These are phyloP conservation scores for Fomitopsis betulina DNA, from an alignment of 1,284 basidiomycete species.

Conservation along the genomic window DNA sequence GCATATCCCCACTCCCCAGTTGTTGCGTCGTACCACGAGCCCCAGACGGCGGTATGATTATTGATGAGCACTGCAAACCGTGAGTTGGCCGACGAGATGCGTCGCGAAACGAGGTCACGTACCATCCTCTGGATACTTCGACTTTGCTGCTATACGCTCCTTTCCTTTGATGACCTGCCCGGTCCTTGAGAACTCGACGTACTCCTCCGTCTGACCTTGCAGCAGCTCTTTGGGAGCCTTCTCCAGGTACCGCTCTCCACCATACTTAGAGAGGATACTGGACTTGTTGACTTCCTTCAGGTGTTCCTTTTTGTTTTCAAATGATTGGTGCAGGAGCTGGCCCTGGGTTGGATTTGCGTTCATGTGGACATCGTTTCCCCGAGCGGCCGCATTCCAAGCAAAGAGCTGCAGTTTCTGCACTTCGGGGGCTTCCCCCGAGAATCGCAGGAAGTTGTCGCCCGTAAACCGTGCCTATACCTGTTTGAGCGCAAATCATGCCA, in stretches of 20 bases:
- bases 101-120: constrained; percentile 19
- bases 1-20: constrained; percentile 86
- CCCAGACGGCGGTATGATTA: constrained; percentile 95
- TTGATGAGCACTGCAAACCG: constrained; percentile 69
- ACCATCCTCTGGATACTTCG: constrained; percentile 96
- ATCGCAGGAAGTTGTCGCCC: constrained; percentile 94
- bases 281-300: constrained; percentile 85
- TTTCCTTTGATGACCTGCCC: constrained; percentile 92
- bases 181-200: constrained; percentile 94
- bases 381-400: constrained; percentile 93
- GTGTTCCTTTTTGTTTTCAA: constrained; percentile 88
- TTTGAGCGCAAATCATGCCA: neutral
- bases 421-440: constrained; percentile 86
- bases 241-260: constrained; percentile 92
- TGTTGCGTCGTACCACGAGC: constrained; percentile 85
- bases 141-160: constrained; percentile 79
- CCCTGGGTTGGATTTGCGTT: constrained; percentile 97
- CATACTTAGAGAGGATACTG: constrained; percentile 87
- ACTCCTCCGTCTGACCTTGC: constrained; percentile 94
- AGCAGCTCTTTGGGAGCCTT: constrained; percentile 84
- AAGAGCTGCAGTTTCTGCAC: constrained; percentile 93
- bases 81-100: constrained; percentile 3
- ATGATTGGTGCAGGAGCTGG: constrained; percentile 88
- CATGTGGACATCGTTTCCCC: constrained; percentile 92
- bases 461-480: constrained; percentile 75